Evolutionary conservation across 2,329 filamentous ascomycete species (phyloP).

Genomic region (Cordyceps javanica): DNA sequence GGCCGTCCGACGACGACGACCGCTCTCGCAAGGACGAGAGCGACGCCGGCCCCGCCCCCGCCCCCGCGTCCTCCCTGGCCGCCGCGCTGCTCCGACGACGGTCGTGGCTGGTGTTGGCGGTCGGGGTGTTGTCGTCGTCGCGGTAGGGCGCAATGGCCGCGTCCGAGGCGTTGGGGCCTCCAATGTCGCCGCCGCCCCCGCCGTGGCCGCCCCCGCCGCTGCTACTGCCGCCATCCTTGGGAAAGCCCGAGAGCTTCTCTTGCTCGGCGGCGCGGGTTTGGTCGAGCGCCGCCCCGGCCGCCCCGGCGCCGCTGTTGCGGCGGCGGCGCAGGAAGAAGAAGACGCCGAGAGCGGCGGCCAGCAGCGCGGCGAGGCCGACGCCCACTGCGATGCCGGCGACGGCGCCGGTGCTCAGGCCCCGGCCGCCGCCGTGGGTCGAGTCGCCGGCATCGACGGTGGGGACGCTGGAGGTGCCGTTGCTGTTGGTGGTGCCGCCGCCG

Average conservation of each 20-base stretch:
- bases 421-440: not conserved
- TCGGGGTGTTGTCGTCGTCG: not conserved
- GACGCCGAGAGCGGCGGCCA: constrained; percentile 31
- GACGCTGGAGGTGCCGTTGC: constrained; percentile 12
- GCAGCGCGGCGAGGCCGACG: constrained; percentile 30
- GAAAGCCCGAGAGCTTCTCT: constrained; percentile 25
- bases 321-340: constrained; percentile 38
- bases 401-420: constrained; percentile 34
- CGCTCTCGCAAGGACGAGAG: too few relatives aligned
- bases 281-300: too few relatives aligned
- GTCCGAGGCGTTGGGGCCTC: not conserved
- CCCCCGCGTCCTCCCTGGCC: not conserved
- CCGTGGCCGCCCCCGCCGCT: not conserved
- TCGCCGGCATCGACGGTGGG: not conserved
- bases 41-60: too few relatives aligned
- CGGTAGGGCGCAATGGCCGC: constrained; percentile 7
- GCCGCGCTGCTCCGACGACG: not conserved
- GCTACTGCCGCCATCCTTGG: constrained; percentile 30
- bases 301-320: constrained; percentile 19
- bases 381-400: constrained; percentile 43
- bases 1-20: constrained; percentile 7
- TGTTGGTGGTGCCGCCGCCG: not conserved
- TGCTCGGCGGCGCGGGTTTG: not conserved
- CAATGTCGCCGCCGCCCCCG: constrained; percentile 5
- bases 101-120: not conserved